Conservation (phyloP, 768 basidiomycete species). For the Leccinum subtestaceum region DNA sequence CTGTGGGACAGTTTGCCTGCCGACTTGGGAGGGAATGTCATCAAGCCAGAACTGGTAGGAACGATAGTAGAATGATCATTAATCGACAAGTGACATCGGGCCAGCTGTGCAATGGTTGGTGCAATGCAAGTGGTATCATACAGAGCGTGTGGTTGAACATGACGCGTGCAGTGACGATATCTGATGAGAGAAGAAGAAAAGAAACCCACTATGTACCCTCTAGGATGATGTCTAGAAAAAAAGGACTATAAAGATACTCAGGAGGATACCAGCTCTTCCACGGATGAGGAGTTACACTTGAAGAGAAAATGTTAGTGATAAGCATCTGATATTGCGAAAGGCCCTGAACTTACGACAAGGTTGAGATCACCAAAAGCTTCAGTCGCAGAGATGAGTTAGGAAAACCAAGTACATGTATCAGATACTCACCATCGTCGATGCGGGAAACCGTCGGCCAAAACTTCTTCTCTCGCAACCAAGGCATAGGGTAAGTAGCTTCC, state of each 20-base stretch:
- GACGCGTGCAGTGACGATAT: conserved; percentile 35
- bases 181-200: conserved; percentile 48
- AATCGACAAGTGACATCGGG: conserved; percentile 18
- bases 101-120: conserved; percentile 13
- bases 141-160: conserved; percentile 67
- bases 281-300: conserved; percentile 84
- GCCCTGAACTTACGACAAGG: no score
- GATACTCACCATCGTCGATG: conserved; percentile 84
- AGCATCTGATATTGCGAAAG: neutral
- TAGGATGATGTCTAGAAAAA: conserved; percentile 26
- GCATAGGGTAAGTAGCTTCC: conserved; percentile 85
- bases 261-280: conserved; percentile 65
- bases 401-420: neutral
- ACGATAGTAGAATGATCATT: conserved; percentile 7
- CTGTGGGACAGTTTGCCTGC: no score
- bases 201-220: conserved; percentile 37
- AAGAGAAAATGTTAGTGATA: conserved; percentile 8
- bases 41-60: conserved; percentile 18
- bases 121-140: conserved; percentile 30
- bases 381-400: conserved; percentile 8
- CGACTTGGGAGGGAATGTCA: conserved; percentile 18
- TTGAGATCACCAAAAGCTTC: conserved; percentile 91
- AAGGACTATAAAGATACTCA: conserved; percentile 16
- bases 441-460: no score
- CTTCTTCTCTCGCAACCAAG: conserved; percentile 82